These are phyloP conservation scores for Tricholoma sp. DNA, from an alignment of 768 basidiomycete species.

Conservation along the genomic window DNA sequence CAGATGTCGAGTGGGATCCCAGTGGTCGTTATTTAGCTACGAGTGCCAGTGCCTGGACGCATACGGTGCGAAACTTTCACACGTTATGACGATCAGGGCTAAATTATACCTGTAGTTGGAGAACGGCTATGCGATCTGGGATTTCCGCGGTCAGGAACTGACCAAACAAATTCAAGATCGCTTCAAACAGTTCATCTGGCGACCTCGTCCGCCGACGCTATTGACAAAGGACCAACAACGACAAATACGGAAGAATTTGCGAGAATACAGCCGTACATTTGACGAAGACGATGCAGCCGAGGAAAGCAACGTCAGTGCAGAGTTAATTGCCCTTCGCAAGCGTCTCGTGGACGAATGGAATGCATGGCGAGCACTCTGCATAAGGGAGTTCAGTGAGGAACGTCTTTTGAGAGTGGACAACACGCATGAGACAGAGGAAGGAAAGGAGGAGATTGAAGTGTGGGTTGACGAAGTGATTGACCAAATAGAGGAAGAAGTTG, in stretches of 20 bases:
- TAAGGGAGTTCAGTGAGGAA: constrained; percentile 9
- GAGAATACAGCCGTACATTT: constrained; percentile 86
- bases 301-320: constrained; percentile 91
- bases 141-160: constrained; percentile 96
- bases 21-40: constrained; percentile 91
- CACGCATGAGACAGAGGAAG: constrained; percentile 30
- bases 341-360: constrained; percentile 98
- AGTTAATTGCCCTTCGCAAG: constrained; percentile 85
- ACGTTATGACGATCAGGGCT: constrained; percentile 5
- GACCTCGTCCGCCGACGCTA: constrained; percentile 87
- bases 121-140: constrained; percentile 95
- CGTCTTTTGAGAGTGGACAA: constrained; percentile 10
- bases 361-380: constrained; percentile 81
- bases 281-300: constrained; percentile 97
- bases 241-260: constrained; percentile 80
- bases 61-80: constrained; percentile 57
- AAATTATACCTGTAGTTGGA: constrained; percentile 60
- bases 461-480: constrained; percentile 93
- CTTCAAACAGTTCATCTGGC: constrained; percentile 99
- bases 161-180: constrained; percentile 83
- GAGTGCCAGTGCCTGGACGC: constrained; percentile 92
- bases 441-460: constrained; percentile 88
- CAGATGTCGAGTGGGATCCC: constrained; percentile 98
- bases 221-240: constrained; percentile 86
- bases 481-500: constrained; percentile 79